A percentile compares a stretch with the other conserved stretches of the same genome.
Conservation (phyloP, 164 flowering plant species). For the Chimonanthus salicifolius region DNA sequence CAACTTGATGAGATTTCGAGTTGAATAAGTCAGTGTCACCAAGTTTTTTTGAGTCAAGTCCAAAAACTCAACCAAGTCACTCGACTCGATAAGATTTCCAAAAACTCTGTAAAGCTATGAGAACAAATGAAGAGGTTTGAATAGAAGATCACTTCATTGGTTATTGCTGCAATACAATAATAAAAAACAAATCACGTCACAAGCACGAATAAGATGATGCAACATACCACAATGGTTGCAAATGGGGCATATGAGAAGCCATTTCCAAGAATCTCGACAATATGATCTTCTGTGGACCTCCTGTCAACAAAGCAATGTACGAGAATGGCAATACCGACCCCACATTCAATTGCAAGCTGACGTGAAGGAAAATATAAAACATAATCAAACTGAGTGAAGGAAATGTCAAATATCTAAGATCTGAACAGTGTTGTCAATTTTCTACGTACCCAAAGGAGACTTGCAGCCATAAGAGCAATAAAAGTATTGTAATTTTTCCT, state of each 20-base stretch:
- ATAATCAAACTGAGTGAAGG: neutral
- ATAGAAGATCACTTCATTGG: neutral
- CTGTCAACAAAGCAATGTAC: constrained; percentile 80
- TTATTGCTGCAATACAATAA: neutral
- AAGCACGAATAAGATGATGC: neutral
- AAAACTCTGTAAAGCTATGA: no score
- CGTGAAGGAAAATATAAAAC: neutral
- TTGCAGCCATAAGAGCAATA: constrained; percentile 78
- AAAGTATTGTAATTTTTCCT: constrained; percentile 78
- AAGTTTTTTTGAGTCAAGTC: no score
- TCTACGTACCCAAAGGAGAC: constrained; percentile 83
- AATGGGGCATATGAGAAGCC: constrained; percentile 91
- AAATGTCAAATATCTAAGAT: neutral
- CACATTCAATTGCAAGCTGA: constrained; percentile 80
- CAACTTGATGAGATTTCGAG: no score
- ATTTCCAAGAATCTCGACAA: constrained; percentile 82
- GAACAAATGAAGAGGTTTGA: neutral
- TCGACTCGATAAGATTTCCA: no score
- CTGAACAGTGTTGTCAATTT: neutral
- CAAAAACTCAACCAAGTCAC: no score
- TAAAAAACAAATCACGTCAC: neutral
- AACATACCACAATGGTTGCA: constrained; percentile 83
- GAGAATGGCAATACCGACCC: constrained; percentile 83
- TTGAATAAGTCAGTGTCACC: no score
- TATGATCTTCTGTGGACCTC: constrained; percentile 63